phyloP scores from a whole-genome alignment of 345 rosid genomes.

The Dovyalis caffra region DNA sequence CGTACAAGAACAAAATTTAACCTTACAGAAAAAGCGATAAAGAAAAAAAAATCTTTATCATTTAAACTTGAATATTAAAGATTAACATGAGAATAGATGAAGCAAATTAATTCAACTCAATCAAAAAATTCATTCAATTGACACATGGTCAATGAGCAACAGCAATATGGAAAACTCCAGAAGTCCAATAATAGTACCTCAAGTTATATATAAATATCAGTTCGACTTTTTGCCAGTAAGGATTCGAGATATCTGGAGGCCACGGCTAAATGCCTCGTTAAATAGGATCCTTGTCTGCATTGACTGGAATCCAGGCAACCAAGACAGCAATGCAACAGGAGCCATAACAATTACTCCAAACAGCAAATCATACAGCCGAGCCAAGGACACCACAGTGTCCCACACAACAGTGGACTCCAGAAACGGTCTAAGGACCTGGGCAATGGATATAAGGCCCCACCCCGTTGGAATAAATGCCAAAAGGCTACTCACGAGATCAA shows the following conservation, averaged over 20 bases:
- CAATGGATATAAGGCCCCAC: conserved; percentile 80
- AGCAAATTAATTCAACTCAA: not conserved
- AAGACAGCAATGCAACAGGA: conserved; percentile 75
- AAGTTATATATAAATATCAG: conserved; percentile 15
- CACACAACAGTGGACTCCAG: conserved; percentile 53
- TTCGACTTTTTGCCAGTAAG: conserved; percentile 68
- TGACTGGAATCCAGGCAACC: conserved; percentile 88
- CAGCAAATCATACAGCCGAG: conserved; percentile 75
- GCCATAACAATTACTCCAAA: conserved; percentile 73
- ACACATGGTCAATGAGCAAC: not conserved
- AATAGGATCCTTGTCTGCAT: conserved; percentile 92
- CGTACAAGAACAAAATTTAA: too few species aligned
- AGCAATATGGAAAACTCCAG: not conserved
- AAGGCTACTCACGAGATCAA: conserved; percentile 68
- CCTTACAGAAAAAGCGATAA: not conserved
- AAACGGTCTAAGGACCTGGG: conserved; percentile 51
- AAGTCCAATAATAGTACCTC: conserved; percentile 27
- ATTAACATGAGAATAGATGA: not conserved
- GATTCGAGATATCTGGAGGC: conserved; percentile 78
- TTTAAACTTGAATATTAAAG: not conserved
- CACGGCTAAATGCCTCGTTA: conserved; percentile 89
- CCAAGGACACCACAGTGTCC: conserved; percentile 77
- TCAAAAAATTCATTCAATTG: not conserved
- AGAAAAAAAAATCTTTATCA: not conserved
- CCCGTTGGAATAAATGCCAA: conserved; percentile 90